Evolutionary conservation across 139 green algal genomes (phyloP).

Genomic region (Chlorella sp.): DNA sequence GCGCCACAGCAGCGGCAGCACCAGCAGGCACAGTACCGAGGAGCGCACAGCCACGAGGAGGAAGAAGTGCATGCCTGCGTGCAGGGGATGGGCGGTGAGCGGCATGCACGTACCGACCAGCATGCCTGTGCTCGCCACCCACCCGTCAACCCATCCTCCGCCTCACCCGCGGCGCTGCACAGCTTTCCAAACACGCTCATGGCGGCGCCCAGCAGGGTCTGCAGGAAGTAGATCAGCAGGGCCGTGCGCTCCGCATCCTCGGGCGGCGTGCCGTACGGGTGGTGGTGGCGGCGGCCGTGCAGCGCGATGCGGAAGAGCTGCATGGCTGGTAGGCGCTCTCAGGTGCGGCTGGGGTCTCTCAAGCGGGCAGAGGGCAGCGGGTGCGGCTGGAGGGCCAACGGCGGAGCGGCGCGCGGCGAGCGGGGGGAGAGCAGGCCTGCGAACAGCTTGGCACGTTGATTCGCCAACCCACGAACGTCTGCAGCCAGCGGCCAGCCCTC

Average conservation of each 20-base stretch:
- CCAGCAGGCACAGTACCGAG: not conserved
- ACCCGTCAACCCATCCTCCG: too few species aligned
- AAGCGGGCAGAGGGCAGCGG: too few species aligned
- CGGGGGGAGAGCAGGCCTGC: too few species aligned
- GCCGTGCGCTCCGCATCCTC: not conserved
- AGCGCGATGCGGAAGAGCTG: constrained; percentile 1
- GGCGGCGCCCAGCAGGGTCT: not conserved
- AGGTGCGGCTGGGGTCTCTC: too few species aligned
- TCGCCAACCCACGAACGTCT: too few species aligned
- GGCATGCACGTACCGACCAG: too few species aligned
- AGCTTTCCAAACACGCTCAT: constrained; percentile 3
- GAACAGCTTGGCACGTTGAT: too few species aligned
- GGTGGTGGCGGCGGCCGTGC: not conserved
- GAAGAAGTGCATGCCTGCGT: constrained; percentile 8
- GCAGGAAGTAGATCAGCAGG: not conserved
- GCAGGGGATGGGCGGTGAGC: not conserved
- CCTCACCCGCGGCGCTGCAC: not conserved
- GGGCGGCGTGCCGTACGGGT: not conserved
- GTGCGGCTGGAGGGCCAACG: too few species aligned
- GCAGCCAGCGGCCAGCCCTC: too few species aligned
- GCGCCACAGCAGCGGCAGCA: not conserved
- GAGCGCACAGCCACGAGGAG: not conserved
- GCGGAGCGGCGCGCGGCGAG: too few species aligned
- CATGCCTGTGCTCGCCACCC: too few species aligned
- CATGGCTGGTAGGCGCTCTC: not conserved